These are phyloP conservation scores for Phytophthora niederhauseri DNA, from an alignment of 352 stramenopile species.

Conservation along the genomic window DNA sequence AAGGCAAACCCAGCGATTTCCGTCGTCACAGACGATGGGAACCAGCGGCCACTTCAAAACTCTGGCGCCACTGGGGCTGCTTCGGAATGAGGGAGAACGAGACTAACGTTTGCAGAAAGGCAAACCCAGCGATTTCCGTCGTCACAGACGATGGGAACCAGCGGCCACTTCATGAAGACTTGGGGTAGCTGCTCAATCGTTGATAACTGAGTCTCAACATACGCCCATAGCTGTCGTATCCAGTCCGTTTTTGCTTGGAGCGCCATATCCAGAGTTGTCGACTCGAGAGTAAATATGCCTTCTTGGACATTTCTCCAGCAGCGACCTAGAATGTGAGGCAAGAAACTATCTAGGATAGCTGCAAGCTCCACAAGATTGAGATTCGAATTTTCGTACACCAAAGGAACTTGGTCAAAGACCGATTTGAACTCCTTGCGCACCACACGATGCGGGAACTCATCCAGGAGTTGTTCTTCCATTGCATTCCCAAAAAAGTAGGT, in stretches of 20 bases:
- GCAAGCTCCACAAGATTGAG: slow-evolving; percentile 39
- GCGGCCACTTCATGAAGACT: slow-evolving; percentile 46
- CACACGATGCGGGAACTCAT: slow-evolving; percentile 46
- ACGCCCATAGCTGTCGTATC: slow-evolving; percentile 56
- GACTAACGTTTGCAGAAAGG: slow-evolving; percentile 33
- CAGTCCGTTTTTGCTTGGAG: slow-evolving; percentile 44
- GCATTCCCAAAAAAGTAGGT: slow-evolving; percentile 49
- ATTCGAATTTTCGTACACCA: slow-evolving; percentile 54
- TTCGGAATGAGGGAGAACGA: slow-evolving; percentile 41
- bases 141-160: slow-evolving; percentile 42
- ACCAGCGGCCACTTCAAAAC: slow-evolving; percentile 56
- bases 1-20: slow-evolving; percentile 43
- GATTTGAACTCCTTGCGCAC: slow-evolving; percentile 46
- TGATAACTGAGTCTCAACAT: slow-evolving; percentile 47
- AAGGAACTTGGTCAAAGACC: slow-evolving; percentile 51
- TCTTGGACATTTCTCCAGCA: slow-evolving; percentile 39
- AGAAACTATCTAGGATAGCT: slow-evolving; percentile 44
- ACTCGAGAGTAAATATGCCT: slow-evolving; percentile 38
- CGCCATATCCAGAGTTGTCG: slow-evolving; percentile 7
- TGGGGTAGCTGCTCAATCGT: slow-evolving; percentile 31
- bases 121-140: slow-evolving; percentile 42
- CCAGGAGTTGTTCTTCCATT: slow-evolving; percentile 59
- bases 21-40: slow-evolving; percentile 35
- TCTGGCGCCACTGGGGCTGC: slow-evolving; percentile 8
- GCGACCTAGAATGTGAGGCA: slow-evolving; percentile 44